A percentile compares a stretch with the other conserved stretches of the same genome.
Conservation (phyloP, 768 basidiomycete species). For the Calocybe cyanea region DNA sequence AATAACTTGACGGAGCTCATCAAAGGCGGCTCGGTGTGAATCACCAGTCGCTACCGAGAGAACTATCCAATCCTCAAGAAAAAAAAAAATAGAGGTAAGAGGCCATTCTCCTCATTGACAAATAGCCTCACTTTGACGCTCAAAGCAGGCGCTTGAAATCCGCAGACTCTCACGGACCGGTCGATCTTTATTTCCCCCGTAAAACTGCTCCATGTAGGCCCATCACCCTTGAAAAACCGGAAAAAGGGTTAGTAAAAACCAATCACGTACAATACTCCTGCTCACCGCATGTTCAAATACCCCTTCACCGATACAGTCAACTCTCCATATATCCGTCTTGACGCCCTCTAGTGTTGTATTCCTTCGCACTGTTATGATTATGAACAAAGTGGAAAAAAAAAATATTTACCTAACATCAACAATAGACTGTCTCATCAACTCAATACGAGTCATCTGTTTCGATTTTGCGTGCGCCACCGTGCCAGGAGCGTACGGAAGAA, state of each 20-base stretch:
- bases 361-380: slow-evolving; percentile 24
- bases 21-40: slow-evolving; percentile 48
- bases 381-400: neutral
- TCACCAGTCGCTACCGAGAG: slow-evolving; percentile 59
- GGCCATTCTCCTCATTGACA: too few species aligned
- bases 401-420: slow-evolving; percentile 56
- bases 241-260: neutral
- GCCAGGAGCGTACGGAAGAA: slow-evolving; percentile 56
- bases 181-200: slow-evolving; percentile 58
- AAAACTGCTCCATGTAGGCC: slow-evolving; percentile 58
- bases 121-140: slow-evolving; percentile 48
- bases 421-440: slow-evolving; percentile 62
- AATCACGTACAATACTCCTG: slow-evolving; percentile 5
- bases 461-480: slow-evolving; percentile 23
- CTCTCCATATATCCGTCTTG: slow-evolving; percentile 71
- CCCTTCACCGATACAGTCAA: slow-evolving; percentile 63
- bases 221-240: slow-evolving; percentile 53
- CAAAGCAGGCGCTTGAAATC: slow-evolving; percentile 64
- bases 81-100: too few species aligned
- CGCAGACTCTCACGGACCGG: slow-evolving; percentile 46
- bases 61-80: slow-evolving; percentile 58
- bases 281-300: slow-evolving; percentile 53
- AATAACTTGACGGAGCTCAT: slow-evolving; percentile 57
- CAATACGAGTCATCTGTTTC: slow-evolving; percentile 46
- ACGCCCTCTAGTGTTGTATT: slow-evolving; percentile 43